Conservation (phyloP, 2,329 filamentous ascomycete species). For the Colletotrichum gloeosporioides region DNA sequence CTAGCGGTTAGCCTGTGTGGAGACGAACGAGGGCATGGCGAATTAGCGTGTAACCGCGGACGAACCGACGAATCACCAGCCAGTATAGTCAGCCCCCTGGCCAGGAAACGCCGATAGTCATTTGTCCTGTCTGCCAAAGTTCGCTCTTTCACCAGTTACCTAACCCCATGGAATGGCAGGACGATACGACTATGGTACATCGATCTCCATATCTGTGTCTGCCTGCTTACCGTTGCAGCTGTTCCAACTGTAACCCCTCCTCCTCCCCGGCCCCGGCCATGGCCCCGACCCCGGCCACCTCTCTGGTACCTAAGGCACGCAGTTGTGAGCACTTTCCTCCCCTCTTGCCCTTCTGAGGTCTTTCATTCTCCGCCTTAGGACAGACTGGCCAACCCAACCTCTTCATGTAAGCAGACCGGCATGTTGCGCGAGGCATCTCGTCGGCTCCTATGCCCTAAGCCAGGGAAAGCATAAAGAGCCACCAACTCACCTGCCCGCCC, state of each 20-base stretch:
- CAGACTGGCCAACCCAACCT: neutral
- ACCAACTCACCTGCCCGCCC: neutral
- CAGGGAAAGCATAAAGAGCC: conserved; percentile 11
- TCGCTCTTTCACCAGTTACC: neutral
- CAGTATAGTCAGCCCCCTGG: neutral
- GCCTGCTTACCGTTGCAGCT: neutral
- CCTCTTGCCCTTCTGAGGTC: neutral
- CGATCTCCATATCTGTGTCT: neutral
- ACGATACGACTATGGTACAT: neutral
- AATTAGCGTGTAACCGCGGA: neutral
- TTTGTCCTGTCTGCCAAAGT: neutral
- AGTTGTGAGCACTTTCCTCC: neutral
- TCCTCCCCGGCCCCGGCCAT: neutral
- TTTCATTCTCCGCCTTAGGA: neutral
- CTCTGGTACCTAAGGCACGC: neutral
- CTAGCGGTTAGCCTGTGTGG: neutral
- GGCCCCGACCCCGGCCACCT: neutral
- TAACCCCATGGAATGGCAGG: neutral
- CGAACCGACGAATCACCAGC: conserved; percentile 2
- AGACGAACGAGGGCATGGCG: neutral
- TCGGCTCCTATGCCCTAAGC: conserved; percentile 4
- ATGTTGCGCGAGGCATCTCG: neutral
- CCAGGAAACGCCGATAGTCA: neutral
- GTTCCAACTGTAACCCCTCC: neutral
- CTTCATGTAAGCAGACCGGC: neutral